Conservation (phyloP, 495 filamentous ascomycete species). For the Pseudomonodictys pantanalensis region DNA sequence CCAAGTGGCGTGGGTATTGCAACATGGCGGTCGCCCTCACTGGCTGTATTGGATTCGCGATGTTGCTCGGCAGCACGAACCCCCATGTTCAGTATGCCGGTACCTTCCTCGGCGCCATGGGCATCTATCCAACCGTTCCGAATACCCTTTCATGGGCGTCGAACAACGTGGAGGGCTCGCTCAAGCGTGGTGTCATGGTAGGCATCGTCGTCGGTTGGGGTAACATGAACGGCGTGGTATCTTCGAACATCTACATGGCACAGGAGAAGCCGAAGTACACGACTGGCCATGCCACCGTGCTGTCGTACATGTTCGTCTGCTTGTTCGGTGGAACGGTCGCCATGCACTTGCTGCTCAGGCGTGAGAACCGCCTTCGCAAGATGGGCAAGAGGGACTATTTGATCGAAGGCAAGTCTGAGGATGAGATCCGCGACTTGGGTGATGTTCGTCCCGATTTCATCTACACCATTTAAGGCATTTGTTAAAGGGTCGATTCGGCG, state of each 20-base stretch:
- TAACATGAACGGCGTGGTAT: conserved; percentile 85
- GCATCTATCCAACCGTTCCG: conserved; percentile 89
- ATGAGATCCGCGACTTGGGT: conserved; percentile 62
- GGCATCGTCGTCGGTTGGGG: conserved; percentile 78
- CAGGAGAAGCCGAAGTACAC: conserved; percentile 54
- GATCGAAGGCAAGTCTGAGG: conserved; percentile 56
- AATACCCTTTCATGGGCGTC: conserved; percentile 86
- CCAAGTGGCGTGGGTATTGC: conserved; percentile 71
- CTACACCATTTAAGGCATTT: conserved; percentile 26
- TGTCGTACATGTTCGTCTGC: conserved; percentile 61
- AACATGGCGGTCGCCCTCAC: conserved; percentile 71
- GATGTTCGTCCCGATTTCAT: conserved; percentile 48
- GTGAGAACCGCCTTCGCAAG: conserved; percentile 60
- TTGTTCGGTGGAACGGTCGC: conserved; percentile 61
- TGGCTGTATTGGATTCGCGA: conserved; percentile 73
- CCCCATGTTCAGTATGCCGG: conserved; percentile 73
- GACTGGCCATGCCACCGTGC: conserved; percentile 58
- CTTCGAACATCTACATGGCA: conserved; percentile 66
- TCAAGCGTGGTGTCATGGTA: conserved; percentile 83
- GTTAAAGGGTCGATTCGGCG: not conserved
- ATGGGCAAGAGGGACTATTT: conserved; percentile 67
- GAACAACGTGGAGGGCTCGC: conserved; percentile 90
- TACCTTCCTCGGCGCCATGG: conserved; percentile 79
- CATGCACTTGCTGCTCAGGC: conserved; percentile 61
- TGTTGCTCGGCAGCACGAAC: conserved; percentile 63